Conservation (phyloP, 192 early-diverging fungal genomes). For the Spizellomyces sp. region DNA sequence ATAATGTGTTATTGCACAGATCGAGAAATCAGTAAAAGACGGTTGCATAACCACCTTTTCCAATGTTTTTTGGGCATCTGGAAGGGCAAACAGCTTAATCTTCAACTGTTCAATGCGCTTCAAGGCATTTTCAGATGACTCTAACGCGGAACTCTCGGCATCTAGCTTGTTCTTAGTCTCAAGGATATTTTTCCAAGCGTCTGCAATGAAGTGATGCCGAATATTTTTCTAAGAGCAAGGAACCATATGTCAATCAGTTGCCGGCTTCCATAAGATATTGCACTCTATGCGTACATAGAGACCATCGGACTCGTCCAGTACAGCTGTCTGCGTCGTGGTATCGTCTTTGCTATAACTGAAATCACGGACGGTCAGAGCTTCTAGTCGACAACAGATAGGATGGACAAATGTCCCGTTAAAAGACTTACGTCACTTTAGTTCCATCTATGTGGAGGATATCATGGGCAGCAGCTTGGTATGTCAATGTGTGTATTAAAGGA, state of each 20-base stretch:
- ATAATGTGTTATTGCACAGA: constrained; percentile 61
- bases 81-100: constrained; percentile 17
- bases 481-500: constrained; percentile 46
- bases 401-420: constrained; percentile 31
- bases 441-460: constrained; percentile 77
- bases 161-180: constrained; percentile 30
- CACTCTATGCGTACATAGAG: constrained; percentile 49
- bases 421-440: constrained; percentile 47
- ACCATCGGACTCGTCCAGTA: constrained; percentile 55
- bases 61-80: constrained; percentile 20
- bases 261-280: neutral
- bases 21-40: constrained; percentile 45
- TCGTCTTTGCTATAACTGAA: constrained; percentile 14
- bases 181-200: constrained; percentile 28
- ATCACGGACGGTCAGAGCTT: no score
- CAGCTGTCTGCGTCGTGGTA: constrained; percentile 10
- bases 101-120: constrained; percentile 31
- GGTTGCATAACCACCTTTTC: constrained; percentile 26
- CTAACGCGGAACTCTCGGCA: constrained; percentile 10
- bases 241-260: neutral
- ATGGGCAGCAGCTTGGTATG: constrained; percentile 79
- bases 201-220: constrained; percentile 37
- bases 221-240: constrained; percentile 13
- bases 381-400: no score
- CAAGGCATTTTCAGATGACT: neutral